phyloP scores from a whole-genome alignment of 192 early-diverging fungal species.

The Coemansia sp. region DNA sequence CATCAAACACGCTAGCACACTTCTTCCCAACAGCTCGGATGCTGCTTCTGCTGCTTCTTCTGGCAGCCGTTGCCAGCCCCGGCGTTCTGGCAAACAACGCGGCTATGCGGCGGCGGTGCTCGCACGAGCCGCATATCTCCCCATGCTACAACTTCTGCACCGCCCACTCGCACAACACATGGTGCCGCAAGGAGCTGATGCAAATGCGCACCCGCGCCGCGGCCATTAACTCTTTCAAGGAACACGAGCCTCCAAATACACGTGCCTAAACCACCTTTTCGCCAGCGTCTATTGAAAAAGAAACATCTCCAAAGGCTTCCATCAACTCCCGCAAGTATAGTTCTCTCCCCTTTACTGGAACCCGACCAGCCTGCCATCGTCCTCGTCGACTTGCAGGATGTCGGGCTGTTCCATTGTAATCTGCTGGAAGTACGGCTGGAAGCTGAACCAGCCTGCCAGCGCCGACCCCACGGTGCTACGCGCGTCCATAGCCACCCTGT shows the following conservation, averaged over 20 bases:
- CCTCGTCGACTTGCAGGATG: conserved; percentile 35
- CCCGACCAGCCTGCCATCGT: conserved; percentile 22
- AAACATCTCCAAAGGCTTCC: too few relatives aligned
- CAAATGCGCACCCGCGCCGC: neutral
- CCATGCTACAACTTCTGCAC: conserved; percentile 52
- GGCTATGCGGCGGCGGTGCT: conserved; percentile 44
- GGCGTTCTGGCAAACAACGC: conserved; percentile 25
- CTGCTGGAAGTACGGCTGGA: conserved; percentile 52
- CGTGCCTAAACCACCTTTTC: too few relatives aligned
- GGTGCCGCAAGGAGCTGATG: conserved; percentile 45
- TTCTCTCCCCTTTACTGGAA: too few relatives aligned
- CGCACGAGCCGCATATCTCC: conserved; percentile 38
- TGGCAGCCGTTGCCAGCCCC: neutral
- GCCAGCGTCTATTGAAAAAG: too few relatives aligned
- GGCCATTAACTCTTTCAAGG: neutral
- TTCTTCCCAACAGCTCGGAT: too few relatives aligned
- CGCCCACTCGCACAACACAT: conserved; percentile 36
- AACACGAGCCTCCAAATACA: too few relatives aligned
- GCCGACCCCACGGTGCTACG: conserved; percentile 33
- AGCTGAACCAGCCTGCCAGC: conserved; percentile 53
- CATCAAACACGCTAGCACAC: neutral
- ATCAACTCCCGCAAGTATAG: too few relatives aligned
- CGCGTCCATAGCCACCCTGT: conserved; percentile 38
- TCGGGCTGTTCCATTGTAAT: conserved; percentile 48
- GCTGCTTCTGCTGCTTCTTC: too few relatives aligned